Evolutionary conservation across 1,139 yeast genomes (phyloP), one percentile per base, ranked within the genome.

Genomic region (Hemisphaericaspora xylofermentans): DNA sequence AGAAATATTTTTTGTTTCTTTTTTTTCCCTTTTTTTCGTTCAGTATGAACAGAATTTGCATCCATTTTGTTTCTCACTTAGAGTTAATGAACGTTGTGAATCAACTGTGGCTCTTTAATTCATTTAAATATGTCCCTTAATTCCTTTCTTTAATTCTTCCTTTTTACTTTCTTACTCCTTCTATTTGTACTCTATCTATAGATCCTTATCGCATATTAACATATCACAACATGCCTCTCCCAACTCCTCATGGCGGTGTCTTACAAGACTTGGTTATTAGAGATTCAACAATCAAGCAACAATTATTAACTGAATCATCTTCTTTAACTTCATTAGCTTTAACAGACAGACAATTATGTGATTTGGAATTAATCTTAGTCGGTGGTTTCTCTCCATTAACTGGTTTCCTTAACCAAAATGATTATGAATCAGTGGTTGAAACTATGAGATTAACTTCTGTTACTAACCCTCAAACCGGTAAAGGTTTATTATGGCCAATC

Each of bases 331-430:
- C 78, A 33, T 65, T 85, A 44, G 68, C 67, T 16, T 74, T 91
- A 52, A 84, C 95, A 19, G 93, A 83, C 49, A 84, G 98, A 63
- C 98, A 91, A 64, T 74, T 91, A 46, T 91, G 98, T 66, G 98
- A 91, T 65, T 71, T 91, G 59, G 98, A 91, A 68, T 76, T 91
- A 63, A 87, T 91, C 57, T 71, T 91, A 50, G 86, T 85, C 56
- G 98, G 98, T 63, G 98, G 98, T 5, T 91, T 91, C 61, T 88
- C 96, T 36, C 98, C 98, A 35, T 75, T 91, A 53, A 79, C 80
- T 43, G 97, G 98, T 1, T 91, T 91, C 68, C 69, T 91, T 63
- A 81, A 76, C 58, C 80, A 89, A 66, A 75, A 78, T 46, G 97
- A 91, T 64, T 91, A 91, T 65, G 69, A 77, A 34, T 74, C 84